phyloP scores from a whole-genome alignment of 352 stramenopile species.

The Globisporangium nodosum region DNA sequence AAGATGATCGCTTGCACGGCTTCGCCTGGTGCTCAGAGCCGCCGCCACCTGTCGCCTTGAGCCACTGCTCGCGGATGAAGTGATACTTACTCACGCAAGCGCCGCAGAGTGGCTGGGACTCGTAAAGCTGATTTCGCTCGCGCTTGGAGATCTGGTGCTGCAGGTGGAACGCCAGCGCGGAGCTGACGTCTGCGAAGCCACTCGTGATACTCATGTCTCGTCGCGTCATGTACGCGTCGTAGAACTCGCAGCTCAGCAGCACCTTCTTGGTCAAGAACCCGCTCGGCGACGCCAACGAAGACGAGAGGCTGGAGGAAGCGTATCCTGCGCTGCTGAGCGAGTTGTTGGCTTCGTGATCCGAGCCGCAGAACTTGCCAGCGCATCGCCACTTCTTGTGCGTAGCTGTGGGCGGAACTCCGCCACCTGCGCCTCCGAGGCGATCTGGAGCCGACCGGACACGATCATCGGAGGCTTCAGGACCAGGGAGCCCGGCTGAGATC shows the following conservation, averaged over 20 bases:
- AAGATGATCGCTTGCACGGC: constrained; percentile 6
- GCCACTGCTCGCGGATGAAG: constrained; percentile 33
- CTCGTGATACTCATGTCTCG: constrained; percentile 39
- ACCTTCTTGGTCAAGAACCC: constrained; percentile 64
- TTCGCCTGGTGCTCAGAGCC: not conserved
- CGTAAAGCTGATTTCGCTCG: constrained; percentile 49
- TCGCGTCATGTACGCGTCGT: constrained; percentile 31
- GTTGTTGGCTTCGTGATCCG: not conserved
- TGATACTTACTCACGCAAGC: constrained; percentile 44
- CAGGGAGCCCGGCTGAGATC: constrained; percentile 3
- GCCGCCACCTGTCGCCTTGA: constrained; percentile 11
- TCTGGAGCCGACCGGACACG: constrained; percentile 45
- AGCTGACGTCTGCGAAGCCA: constrained; percentile 31
- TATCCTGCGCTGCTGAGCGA: constrained; percentile 8
- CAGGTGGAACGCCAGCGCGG: constrained; percentile 45
- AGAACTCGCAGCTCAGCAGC: constrained; percentile 62
- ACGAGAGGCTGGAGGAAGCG: constrained; percentile 2
- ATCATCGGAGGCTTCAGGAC: not conserved
- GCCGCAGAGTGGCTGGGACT: constrained; percentile 44
- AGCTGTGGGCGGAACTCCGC: not conserved
- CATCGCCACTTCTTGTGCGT: constrained; percentile 49
- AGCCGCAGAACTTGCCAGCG: constrained; percentile 30
- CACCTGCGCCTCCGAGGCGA: constrained; percentile 20
- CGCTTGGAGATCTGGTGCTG: constrained; percentile 48
- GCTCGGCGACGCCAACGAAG: constrained; percentile 14